Evolutionary conservation across 2,329 filamentous ascomycete genomes (phyloP), one percentile per base, ranked within the genome.

Genomic region (Dactylellina cionopaga): DNA sequence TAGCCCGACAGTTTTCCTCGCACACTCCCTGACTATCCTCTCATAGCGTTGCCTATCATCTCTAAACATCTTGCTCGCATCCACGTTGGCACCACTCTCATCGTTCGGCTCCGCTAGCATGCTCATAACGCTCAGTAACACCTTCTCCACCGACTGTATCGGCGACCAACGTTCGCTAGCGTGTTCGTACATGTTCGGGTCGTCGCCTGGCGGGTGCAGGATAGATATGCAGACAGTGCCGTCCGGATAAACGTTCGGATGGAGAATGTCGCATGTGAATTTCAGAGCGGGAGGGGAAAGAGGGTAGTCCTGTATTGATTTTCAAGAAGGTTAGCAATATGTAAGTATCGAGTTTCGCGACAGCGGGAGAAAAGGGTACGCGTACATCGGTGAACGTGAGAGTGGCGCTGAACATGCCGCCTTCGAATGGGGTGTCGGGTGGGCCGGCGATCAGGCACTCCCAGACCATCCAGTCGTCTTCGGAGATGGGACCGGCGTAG

Each of bases 31-130:
- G 35, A 99, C 95, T 81, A 89, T 89, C 79, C 87, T 86, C 82
- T 97, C 93, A 82, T 97, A 99, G 80, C 96, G 91, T 17, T 83
- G 79, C 75, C 92, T 86, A 74, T 89, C 85, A 78, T 97, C 93
- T 74, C 94, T 86, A 93, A 94, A 98, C 90, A 96, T 92, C 83
- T 95, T 92, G 68, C 93, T 94, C 0, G 94, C 94, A 83, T 98
- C 94, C 41, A 98, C 91, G 79, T 98, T 98, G 66, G 94, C 94
- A 0, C 94, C 94, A 75, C 90, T 95, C 85, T 98, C 94, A 79
- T 98, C 94, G 81, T 98, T 98, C 71, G 94, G 93, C 82, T 96
- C 93, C 0, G 93, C 93, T 46, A 98, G 87, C 93, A 98, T 98
- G 81, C 92, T 96, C 90, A 98, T 98, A 72, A 98, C 94, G 49